Evolutionary conservation across 768 basidiomycete species (phyloP).

Genomic region (Naganishia randhawae): DNA sequence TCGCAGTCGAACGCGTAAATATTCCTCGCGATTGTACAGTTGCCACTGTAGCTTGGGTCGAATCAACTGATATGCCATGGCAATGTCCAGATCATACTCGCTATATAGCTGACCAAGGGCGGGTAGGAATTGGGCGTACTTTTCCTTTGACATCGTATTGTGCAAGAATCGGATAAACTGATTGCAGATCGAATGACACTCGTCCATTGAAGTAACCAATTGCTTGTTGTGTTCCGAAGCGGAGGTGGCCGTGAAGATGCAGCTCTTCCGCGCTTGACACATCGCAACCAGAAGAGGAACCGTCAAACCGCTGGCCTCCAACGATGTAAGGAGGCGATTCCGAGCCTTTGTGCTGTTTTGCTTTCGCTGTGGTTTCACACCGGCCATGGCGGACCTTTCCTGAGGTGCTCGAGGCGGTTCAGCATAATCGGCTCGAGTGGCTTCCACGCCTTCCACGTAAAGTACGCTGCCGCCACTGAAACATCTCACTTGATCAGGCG

Average conservation of each 20-base stretch:
- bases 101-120: constrained; percentile 67
- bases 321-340: constrained; percentile 43
- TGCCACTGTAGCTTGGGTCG: constrained; percentile 57
- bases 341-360: constrained; percentile 34
- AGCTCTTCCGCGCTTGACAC: constrained; percentile 83
- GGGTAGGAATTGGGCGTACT: constrained; percentile 73
- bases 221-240: constrained; percentile 77
- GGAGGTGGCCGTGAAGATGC: constrained; percentile 62
- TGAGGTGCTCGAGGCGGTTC: constrained; percentile 32
- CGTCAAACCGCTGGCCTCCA: constrained; percentile 60
- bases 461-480: constrained; percentile 88
- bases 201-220: constrained; percentile 79
- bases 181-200: constrained; percentile 84
- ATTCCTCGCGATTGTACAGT: constrained; percentile 23
- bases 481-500: constrained; percentile 78
- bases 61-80: constrained; percentile 90
- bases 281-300: constrained; percentile 85
- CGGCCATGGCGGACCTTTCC: constrained; percentile 24
- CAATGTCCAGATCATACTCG: constrained; percentile 73
- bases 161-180: constrained; percentile 88
- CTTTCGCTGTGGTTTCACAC: constrained; percentile 35
- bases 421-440: constrained; percentile 41
- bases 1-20: constrained; percentile 21
- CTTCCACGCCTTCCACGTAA: constrained; percentile 67
- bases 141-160: constrained; percentile 64